Conservation (phyloP, 108 stramenopile genomes). For the Mediolabrus comicus region DNA sequence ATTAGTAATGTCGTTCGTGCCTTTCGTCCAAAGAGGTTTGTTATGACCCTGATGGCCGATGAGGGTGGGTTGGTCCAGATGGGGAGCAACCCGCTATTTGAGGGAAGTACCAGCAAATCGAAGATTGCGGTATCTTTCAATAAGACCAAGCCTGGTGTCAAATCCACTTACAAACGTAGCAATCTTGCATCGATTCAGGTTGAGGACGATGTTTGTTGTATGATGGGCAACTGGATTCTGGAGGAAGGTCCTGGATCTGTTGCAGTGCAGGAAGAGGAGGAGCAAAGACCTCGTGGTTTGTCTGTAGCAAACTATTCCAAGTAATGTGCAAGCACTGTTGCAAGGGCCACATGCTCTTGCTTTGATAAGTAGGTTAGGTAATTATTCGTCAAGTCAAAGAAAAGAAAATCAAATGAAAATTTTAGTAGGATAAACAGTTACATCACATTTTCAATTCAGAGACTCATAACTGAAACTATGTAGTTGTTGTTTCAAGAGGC, state of each 20-base stretch:
- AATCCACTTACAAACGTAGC: constrained; percentile 67
- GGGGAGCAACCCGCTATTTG: constrained; percentile 73
- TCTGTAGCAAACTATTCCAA: constrained; percentile 9
- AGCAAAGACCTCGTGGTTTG: constrained; percentile 25
- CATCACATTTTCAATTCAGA: too few relatives aligned
- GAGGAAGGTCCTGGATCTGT: constrained; percentile 22
- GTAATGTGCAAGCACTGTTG: too few relatives aligned
- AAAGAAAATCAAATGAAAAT: too few relatives aligned
- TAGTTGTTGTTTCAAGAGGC: too few relatives aligned
- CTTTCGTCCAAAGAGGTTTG: constrained; percentile 96
- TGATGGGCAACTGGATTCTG: constrained; percentile 91
- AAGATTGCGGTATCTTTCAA: constrained; percentile 62
- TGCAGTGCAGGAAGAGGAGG: not conserved
- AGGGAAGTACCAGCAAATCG: constrained; percentile 44
- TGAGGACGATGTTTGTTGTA: constrained; percentile 87
- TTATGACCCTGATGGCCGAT: constrained; percentile 99
- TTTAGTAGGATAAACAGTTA: too few relatives aligned
- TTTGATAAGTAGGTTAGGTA: too few relatives aligned
- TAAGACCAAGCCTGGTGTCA: constrained; percentile 19
- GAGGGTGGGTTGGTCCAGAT: constrained; percentile 91
- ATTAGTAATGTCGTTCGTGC: constrained; percentile 95
- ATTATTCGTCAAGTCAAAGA: too few relatives aligned
- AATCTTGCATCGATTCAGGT: constrained; percentile 81
- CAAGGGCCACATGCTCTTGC: too few relatives aligned
- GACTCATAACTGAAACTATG: too few relatives aligned